Evolutionary conservation across 108 stramenopile genomes (phyloP).

Genomic region (Heterococcus sp.): DNA sequence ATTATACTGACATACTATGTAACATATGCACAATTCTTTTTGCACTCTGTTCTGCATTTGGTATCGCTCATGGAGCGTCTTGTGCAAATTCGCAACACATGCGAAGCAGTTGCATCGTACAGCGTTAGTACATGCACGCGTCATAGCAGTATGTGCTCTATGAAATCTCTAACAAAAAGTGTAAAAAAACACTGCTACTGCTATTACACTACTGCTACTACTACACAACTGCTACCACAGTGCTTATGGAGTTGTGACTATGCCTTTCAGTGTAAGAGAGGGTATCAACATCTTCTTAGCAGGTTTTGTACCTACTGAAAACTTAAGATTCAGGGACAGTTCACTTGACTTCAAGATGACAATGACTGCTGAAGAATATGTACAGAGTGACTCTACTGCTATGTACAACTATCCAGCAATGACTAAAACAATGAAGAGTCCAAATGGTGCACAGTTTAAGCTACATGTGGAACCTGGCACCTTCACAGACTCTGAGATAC

Average conservation of each 20-base stretch:
- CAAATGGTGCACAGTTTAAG: slow-evolving; percentile 68
- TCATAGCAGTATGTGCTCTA: neutral
- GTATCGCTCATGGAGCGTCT: no score
- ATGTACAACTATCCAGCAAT: slow-evolving; percentile 85
- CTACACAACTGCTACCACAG: no score
- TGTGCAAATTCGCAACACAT: no score
- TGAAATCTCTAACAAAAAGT: neutral
- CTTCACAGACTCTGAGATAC: slow-evolving; percentile 95
- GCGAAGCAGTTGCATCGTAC: neutral
- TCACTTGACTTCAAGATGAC: slow-evolving; percentile 92
- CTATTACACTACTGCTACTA: neutral
- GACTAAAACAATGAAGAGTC: slow-evolving; percentile 90
- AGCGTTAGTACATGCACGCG: neutral
- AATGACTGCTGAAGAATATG: slow-evolving; percentile 51
- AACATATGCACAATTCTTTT: neutral
- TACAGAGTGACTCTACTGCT: neutral
- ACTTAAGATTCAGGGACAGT: slow-evolving; percentile 93
- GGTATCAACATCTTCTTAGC: slow-evolving; percentile 99
- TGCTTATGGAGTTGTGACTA: slow-evolving; percentile 98
- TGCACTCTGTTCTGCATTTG: neutral
- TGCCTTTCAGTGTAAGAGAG: slow-evolving; percentile 94
- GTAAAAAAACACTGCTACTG: neutral
- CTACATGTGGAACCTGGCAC: slow-evolving; percentile 86
- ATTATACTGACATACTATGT: neutral
- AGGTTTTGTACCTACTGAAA: slow-evolving; percentile 97